Percentiles rank a stretch among this genome's conserved stretches.
Conservation (phyloP, 2,329 filamentous ascomycete genomes). For the Dothiorella sarmentorum region DNA sequence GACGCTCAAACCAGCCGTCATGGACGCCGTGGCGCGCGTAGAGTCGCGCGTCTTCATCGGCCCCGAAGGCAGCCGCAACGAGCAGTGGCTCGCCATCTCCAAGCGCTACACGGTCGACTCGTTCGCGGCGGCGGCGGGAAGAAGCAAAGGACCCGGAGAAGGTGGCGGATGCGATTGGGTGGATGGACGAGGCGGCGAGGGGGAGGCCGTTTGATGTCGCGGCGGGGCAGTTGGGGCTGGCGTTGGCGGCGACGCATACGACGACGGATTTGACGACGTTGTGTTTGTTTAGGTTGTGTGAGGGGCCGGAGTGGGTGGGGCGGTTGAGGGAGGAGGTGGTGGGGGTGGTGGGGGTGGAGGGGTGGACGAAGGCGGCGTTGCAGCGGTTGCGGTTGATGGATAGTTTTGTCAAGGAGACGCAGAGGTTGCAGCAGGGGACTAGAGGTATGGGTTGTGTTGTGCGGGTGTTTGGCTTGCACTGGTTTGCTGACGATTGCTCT, state of each 20-base stretch:
- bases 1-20: slow-evolving; percentile 25
- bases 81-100: background rate
- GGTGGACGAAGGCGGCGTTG: slow-evolving; percentile 9
- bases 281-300: slow-evolving; percentile 18
- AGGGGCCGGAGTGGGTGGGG: slow-evolving; percentile 20
- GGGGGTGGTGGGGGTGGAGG: background rate
- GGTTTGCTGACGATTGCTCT: background rate
- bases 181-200: background rate
- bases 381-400: slow-evolving; percentile 19
- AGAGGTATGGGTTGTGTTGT: background rate
- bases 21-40: slow-evolving; percentile 52
- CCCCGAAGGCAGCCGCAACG: slow-evolving; percentile 30
- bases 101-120: background rate
- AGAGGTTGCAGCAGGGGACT: background rate
- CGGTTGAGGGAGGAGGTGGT: slow-evolving; percentile 19
- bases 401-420: slow-evolving; percentile 21
- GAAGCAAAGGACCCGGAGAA: background rate
- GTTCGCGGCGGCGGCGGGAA: no score
- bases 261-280: background rate
- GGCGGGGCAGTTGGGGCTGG: background rate
- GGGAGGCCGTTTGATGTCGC: background rate
- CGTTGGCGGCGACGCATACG: slow-evolving; percentile 22
- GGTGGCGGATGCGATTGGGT: background rate
- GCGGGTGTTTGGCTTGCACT: background rate
- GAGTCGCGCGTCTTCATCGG: slow-evolving; percentile 56